Evolutionary conservation across 371 early-diverging fungal genomes (phyloP).

Genomic region (Circinella umbellata): DNA sequence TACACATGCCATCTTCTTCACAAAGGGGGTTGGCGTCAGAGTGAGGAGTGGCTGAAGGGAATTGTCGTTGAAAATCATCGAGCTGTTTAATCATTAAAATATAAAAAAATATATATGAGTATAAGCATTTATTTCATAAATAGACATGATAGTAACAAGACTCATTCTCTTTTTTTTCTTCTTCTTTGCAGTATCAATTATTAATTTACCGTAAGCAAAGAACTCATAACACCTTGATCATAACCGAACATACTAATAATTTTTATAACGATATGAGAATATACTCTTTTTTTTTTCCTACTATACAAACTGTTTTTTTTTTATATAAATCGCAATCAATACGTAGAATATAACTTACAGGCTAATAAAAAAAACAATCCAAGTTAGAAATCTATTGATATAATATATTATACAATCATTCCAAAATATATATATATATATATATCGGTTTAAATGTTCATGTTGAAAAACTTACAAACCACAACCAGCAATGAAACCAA

Average conservation of each 20-base stretch:
- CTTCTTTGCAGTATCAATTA: too few relatives aligned
- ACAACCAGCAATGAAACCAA: conserved; percentile 18
- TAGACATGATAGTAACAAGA: neutral
- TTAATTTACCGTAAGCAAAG: conserved; percentile 19
- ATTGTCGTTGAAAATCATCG: conserved; percentile 17
- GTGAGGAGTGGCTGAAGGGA: conserved; percentile 22
- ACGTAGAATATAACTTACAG: conserved; percentile 6
- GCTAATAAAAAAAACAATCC: conserved; percentile 3
- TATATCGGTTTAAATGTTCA: neutral
- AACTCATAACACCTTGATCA: conserved; percentile 29
- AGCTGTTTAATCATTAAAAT: conserved; percentile 8
- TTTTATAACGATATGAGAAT: neutral
- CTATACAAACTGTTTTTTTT: too few relatives aligned
- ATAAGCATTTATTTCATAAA: too few relatives aligned
- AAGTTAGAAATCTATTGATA: neutral
- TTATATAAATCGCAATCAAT: neutral
- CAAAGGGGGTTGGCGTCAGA: conserved; percentile 15
- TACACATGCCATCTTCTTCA: conserved; percentile 12
- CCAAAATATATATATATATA: too few relatives aligned
- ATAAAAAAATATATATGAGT: neutral
- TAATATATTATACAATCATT: too few relatives aligned
- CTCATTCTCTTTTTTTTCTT: neutral
- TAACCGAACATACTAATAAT: conserved; percentile 24
- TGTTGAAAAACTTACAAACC: conserved; percentile 18
- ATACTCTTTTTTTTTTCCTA: neutral